Percentiles rank a stretch among this genome's conserved stretches.
These are phyloP conservation scores for Lachnellula occidentalis DNA, from an alignment of 2,329 filamentous ascomycete species.

Conservation along the genomic window DNA sequence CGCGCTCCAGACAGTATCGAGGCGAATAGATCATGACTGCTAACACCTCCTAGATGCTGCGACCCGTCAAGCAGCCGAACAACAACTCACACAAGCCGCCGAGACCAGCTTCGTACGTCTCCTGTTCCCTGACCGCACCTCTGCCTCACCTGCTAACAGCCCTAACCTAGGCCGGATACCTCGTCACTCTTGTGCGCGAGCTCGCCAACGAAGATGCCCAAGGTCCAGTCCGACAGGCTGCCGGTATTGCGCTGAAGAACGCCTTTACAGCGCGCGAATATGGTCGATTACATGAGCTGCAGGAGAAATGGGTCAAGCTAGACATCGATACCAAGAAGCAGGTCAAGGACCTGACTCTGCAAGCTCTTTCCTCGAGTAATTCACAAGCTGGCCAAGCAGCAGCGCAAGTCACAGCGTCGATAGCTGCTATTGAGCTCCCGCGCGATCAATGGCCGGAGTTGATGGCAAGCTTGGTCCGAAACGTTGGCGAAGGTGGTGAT, in stretches of 20 bases:
- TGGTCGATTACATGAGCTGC: constrained; percentile 79
- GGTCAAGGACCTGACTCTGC: constrained; percentile 86
- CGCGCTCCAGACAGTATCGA: constrained; percentile 1
- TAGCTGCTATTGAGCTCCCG: constrained; percentile 91
- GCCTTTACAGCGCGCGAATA: constrained; percentile 93
- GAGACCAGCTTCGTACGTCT: constrained; percentile 87
- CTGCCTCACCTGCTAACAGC: constrained; percentile 21
- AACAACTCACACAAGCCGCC: constrained; percentile 87
- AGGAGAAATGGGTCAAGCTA: constrained; percentile 87
- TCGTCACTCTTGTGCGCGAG: constrained; percentile 86
- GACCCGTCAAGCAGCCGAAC: constrained; percentile 85
- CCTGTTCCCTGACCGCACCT: constrained; percentile 28
- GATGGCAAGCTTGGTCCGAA: constrained; percentile 83
- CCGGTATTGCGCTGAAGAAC: constrained; percentile 96
- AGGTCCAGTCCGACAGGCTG: constrained; percentile 83
- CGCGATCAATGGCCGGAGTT: constrained; percentile 90
- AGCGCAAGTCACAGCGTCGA: constrained; percentile 91
- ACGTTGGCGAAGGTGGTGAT: constrained; percentile 79
- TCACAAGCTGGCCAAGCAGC: constrained; percentile 80
- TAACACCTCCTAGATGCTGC: constrained; percentile 65
- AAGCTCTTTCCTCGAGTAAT: constrained; percentile 77
- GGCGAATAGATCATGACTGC: constrained; percentile 12
- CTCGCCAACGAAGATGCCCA: constrained; percentile 85
- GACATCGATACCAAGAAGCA: constrained; percentile 75
- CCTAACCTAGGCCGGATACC: constrained; percentile 71